Percentiles rank a stretch among this genome's conserved stretches.
phyloP scores from a whole-genome alignment of 768 basidiomycete species.

The Suillus tomentosus region DNA sequence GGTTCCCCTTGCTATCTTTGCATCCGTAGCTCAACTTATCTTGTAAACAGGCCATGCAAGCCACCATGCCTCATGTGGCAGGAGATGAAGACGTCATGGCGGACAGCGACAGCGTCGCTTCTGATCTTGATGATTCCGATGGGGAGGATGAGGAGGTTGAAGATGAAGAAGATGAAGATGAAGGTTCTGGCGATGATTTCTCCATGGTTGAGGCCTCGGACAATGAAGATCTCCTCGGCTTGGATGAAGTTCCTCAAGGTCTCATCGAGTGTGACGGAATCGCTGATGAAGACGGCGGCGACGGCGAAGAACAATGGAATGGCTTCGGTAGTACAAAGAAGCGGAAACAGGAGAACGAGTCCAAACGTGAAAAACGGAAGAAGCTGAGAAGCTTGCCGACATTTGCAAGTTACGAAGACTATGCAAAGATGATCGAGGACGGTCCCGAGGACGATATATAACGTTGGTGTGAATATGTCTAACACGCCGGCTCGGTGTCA shows the following conservation, averaged over 20 bases:
- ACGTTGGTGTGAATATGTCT: not conserved
- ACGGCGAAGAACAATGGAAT: conserved; percentile 55
- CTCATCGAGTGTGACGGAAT: conserved; percentile 65
- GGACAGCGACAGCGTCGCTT: conserved; percentile 36
- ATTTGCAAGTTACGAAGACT: conserved; percentile 88
- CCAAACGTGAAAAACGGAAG: conserved; percentile 55
- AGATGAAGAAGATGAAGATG: conserved; percentile 38
- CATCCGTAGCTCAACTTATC: not conserved
- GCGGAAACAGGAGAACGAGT: conserved; percentile 45
- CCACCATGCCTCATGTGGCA: conserved; percentile 67
- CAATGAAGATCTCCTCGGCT: conserved; percentile 65
- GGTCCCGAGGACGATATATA: conserved; percentile 32
- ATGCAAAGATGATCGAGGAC: conserved; percentile 82
- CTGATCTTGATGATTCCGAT: conserved; percentile 32
- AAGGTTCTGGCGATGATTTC: conserved; percentile 46
- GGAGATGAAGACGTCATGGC: conserved; percentile 51
- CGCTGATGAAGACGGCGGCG: conserved; percentile 43
- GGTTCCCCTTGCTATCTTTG: conserved; percentile 3
- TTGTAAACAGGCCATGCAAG: conserved; percentile 76
- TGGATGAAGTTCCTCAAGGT: conserved; percentile 55
- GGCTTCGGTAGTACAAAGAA: conserved; percentile 41
- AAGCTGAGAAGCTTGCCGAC: conserved; percentile 70
- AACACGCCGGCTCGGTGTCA: too few species aligned
- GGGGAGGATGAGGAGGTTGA: conserved; percentile 36
- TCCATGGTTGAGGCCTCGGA: conserved; percentile 68